These are phyloP conservation scores for Lotus japonicus DNA, from an alignment of 306 rosid species.

Conservation along the genomic window DNA sequence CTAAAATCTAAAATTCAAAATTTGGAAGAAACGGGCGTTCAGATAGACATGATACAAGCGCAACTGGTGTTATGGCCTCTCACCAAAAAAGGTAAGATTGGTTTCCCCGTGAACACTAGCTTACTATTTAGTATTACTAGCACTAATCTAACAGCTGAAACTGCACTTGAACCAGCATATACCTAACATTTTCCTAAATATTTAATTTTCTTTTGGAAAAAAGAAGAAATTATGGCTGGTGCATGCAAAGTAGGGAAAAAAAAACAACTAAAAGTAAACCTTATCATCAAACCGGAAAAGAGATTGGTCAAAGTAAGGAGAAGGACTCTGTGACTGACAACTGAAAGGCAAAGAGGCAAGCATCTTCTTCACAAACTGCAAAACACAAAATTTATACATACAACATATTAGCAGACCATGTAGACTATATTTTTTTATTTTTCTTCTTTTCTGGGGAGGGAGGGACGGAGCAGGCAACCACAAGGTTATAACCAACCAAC, in stretches of 20 bases:
- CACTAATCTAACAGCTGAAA: not conserved
- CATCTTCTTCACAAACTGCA: constrained; percentile 97
- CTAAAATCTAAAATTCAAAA: not conserved
- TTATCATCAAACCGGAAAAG: constrained; percentile 92
- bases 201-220: not conserved
- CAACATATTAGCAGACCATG: constrained; percentile 1
- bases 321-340: constrained; percentile 94
- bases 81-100: not conserved
- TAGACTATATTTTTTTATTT: not conserved
- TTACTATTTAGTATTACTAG: not conserved
- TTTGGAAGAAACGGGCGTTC: not conserved
- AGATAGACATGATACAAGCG: not conserved
- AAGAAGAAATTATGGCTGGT: not conserved
- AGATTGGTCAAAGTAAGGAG: constrained; percentile 94
- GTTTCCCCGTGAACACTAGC: not conserved
- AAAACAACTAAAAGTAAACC: constrained; percentile 38
- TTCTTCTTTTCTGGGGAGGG: not conserved
- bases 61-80: not conserved
- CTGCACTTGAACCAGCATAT: not conserved
- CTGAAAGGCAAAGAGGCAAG: constrained; percentile 74
- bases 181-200: not conserved
- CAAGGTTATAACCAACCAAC: constrained; percentile 6
- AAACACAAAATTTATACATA: constrained; percentile 7
- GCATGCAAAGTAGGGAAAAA: not conserved
- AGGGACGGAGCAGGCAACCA: not conserved